These are phyloP conservation scores for Fraxinus xanthoxyloides DNA, from an alignment of 305 asterid species.

Conservation along the genomic window DNA sequence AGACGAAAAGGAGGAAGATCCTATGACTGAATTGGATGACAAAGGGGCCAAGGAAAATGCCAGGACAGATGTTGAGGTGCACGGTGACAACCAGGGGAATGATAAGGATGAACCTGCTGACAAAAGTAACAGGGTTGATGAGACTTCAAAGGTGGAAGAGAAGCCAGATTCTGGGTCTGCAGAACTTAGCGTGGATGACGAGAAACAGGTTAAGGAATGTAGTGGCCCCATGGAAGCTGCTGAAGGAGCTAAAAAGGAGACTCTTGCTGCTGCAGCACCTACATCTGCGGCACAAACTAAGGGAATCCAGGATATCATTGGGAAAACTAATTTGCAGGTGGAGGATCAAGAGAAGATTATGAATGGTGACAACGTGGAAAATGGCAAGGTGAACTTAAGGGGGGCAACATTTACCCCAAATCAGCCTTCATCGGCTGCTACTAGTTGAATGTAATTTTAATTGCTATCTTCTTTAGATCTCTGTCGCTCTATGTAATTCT, in stretches of 20 bases:
- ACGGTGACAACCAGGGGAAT: slow-evolving; percentile 8
- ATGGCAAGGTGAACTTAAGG: slow-evolving; percentile 42
- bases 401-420: slow-evolving; percentile 33
- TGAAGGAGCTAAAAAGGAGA: slow-evolving; percentile 22
- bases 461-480: not conserved
- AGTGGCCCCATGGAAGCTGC: slow-evolving; percentile 12
- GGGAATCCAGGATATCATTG: slow-evolving; percentile 18
- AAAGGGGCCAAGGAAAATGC: slow-evolving; percentile 21
- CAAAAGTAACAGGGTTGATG: slow-evolving; percentile 25
- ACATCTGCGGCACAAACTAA: slow-evolving; percentile 14
- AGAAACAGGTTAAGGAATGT: slow-evolving; percentile 19
- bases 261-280: slow-evolving; percentile 1
- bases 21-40: slow-evolving; percentile 23
- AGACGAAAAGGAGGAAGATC: slow-evolving; percentile 23
- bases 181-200: slow-evolving; percentile 5
- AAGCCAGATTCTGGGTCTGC: slow-evolving; percentile 14
- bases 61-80: slow-evolving; percentile 7
- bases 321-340: slow-evolving; percentile 24
- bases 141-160: slow-evolving; percentile 19
- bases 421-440: slow-evolving; percentile 61
- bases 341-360: slow-evolving; percentile 40
- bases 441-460: slow-evolving; percentile 39
- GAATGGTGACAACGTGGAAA: slow-evolving; percentile 38
- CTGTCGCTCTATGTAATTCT: not conserved
- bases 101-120: slow-evolving; percentile 8